Conservation (phyloP, 257 asterid genomes). For the Gardenia jasminoides region DNA sequence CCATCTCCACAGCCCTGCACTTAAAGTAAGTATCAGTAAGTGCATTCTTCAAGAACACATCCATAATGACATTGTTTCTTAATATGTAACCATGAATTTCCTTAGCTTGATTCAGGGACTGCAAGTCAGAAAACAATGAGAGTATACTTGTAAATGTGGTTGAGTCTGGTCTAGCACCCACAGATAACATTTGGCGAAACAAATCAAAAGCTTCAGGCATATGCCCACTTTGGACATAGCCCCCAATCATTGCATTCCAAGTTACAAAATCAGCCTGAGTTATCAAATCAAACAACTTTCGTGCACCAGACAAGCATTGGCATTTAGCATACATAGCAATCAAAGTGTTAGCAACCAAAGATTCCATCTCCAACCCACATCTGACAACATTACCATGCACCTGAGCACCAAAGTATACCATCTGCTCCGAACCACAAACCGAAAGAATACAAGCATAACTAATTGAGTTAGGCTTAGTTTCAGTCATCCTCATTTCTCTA, state of each 20-base stretch:
- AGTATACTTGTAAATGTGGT: conserved; percentile 80
- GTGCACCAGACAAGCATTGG: conserved; percentile 51
- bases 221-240: conserved; percentile 69
- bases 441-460: conserved; percentile 69
- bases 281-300: conserved; percentile 50
- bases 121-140: conserved; percentile 55
- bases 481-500: conserved; percentile 54
- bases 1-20: conserved; percentile 61
- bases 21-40: conserved; percentile 82
- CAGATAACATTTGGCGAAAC: conserved; percentile 50
- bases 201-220: conserved; percentile 53
- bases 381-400: conserved; percentile 60
- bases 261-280: conserved; percentile 42
- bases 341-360: conserved; percentile 65
- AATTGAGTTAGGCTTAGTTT: conserved; percentile 51
- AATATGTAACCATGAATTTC: conserved; percentile 67
- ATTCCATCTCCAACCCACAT: conserved; percentile 59
- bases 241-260: conserved; percentile 88
- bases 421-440: conserved; percentile 52
- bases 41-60: conserved; percentile 77
- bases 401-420: conserved; percentile 55
- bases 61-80: conserved; percentile 51
- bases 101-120: conserved; percentile 45
- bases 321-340: conserved; percentile 75
- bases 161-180: conserved; percentile 59